A percentile compares a stretch with the other conserved stretches of the same genome.
These are phyloP conservation scores for Cyberlindnera galapagoensis DNA, from an alignment of 805 yeast genomes.

Conservation along the genomic window DNA sequence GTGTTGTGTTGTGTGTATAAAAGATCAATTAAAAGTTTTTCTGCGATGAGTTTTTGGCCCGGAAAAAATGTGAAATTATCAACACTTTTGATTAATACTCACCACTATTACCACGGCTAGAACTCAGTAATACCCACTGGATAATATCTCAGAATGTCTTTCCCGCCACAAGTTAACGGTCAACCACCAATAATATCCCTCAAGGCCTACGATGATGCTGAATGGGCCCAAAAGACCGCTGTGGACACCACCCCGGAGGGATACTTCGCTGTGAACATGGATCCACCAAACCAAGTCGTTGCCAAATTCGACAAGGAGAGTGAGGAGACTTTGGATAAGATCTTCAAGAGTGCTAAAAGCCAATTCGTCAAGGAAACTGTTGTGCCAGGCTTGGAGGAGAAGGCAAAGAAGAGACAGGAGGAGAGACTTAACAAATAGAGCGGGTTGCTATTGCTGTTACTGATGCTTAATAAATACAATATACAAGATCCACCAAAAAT, in stretches of 20 bases:
- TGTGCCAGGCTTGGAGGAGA: neutral
- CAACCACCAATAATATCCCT: slow-evolving; percentile 41
- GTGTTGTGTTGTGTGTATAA: neutral
- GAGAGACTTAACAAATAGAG: neutral
- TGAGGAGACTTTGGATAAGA: slow-evolving; percentile 32
- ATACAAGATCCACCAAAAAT: too few relatives aligned
- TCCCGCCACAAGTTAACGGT: slow-evolving; percentile 39
- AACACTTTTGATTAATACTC: too few relatives aligned
- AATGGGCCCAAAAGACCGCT: slow-evolving; percentile 46
- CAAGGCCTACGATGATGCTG: slow-evolving; percentile 42
- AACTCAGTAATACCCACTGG: too few relatives aligned
- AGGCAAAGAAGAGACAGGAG: neutral
- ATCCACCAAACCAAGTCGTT: slow-evolving; percentile 36
- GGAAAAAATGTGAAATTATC: too few relatives aligned
- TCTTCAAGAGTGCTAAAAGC: slow-evolving; percentile 41
- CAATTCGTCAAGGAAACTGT: slow-evolving; percentile 15
- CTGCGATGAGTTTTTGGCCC: too few relatives aligned
- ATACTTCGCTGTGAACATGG: slow-evolving; percentile 41
- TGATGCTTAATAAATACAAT: too few relatives aligned
- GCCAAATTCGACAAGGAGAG: slow-evolving; percentile 36
- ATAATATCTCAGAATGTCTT: slow-evolving; percentile 16
- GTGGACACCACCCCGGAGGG: slow-evolving; percentile 31
- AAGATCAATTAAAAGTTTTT: too few relatives aligned
- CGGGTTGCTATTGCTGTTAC: too few relatives aligned
- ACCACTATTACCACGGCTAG: too few relatives aligned